phyloP scores from a whole-genome alignment of 1,139 yeast genomes.

The Lodderomyces theae region DNA sequence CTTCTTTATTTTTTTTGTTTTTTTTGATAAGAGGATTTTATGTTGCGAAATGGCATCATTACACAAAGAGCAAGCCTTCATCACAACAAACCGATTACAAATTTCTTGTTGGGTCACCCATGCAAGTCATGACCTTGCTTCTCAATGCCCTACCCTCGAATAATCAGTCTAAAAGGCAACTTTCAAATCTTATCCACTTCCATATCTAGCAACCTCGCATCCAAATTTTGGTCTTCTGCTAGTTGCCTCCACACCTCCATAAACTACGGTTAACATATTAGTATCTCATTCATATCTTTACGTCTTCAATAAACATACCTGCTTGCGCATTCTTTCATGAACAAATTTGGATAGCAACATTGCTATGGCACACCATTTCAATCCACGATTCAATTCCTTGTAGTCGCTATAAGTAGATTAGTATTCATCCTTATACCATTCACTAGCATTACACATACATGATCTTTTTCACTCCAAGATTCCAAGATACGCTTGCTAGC shows the following conservation, averaged over 20 bases:
- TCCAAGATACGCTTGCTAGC: slow-evolving; percentile 22
- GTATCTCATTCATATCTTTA: not conserved
- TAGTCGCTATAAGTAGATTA: slow-evolving; percentile 9
- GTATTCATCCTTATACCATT: slow-evolving; percentile 1
- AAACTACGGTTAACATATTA: slow-evolving; percentile 10
- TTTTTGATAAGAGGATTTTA: not conserved
- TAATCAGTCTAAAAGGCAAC: too few relatives aligned
- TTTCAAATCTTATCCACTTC: slow-evolving; percentile 8
- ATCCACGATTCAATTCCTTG: slow-evolving; percentile 6
- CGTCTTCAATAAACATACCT: slow-evolving; percentile 8
- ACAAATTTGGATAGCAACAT: slow-evolving; percentile 12
- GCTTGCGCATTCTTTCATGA: slow-evolving; percentile 13
- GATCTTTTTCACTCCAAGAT: slow-evolving; percentile 16
- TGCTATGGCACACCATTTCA: slow-evolving; percentile 12
- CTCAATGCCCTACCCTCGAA: too few relatives aligned
- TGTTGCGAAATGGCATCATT: not conserved
- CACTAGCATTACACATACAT: slow-evolving; percentile 8
- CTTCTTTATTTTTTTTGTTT: too few relatives aligned
- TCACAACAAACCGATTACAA: too few relatives aligned
- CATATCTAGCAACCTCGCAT: slow-evolving; percentile 6
- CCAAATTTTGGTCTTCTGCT: slow-evolving; percentile 9
- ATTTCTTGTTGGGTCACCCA: too few relatives aligned
- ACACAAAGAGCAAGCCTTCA: not conserved
- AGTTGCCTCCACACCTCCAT: slow-evolving; percentile 11
- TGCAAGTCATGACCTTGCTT: too few relatives aligned